These are phyloP conservation scores for Mortierella sp. DNA, from an alignment of 371 early-diverging fungal species.

Conservation along the genomic window DNA sequence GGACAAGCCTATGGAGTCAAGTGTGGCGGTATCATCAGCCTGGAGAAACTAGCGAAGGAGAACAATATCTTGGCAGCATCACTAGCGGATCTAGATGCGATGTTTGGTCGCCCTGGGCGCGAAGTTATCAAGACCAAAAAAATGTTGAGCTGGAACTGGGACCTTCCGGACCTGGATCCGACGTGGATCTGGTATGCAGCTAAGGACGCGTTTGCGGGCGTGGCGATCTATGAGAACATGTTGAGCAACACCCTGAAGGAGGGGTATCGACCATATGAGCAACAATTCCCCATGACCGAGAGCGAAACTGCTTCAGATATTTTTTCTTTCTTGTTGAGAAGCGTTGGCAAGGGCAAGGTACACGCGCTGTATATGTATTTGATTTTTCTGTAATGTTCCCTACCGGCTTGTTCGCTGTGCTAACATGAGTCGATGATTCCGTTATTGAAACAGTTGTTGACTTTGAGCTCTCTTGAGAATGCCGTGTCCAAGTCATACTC, in stretches of 20 bases:
- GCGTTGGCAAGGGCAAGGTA: constrained; percentile 31
- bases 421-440: too few relatives aligned
- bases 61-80: constrained; percentile 12
- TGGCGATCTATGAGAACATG: constrained; percentile 46
- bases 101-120: constrained; percentile 42
- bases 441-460: constrained; percentile 7
- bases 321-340: neutral
- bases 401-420: too few relatives aligned
- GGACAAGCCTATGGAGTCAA: constrained; percentile 8
- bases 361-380: too few relatives aligned
- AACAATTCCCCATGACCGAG: constrained; percentile 32
- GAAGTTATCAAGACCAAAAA: constrained; percentile 41
- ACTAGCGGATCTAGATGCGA: constrained; percentile 26
- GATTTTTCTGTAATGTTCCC: too few relatives aligned
- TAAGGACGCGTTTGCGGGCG: constrained; percentile 50
- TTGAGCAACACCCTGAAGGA: constrained; percentile 3
- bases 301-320: constrained; percentile 13
- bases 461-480: constrained; percentile 8
- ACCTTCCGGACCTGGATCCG: constrained; percentile 8
- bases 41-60: constrained; percentile 26
- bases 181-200: constrained; percentile 51
- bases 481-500: constrained; percentile 9
- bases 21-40: constrained; percentile 29
- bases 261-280: constrained; percentile 18
- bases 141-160: constrained; percentile 41